Percentiles rank a stretch among this genome's conserved stretches.
Evolutionary conservation across 345 rosid genomes (phyloP).

Genomic region (Salix suchowensis): DNA sequence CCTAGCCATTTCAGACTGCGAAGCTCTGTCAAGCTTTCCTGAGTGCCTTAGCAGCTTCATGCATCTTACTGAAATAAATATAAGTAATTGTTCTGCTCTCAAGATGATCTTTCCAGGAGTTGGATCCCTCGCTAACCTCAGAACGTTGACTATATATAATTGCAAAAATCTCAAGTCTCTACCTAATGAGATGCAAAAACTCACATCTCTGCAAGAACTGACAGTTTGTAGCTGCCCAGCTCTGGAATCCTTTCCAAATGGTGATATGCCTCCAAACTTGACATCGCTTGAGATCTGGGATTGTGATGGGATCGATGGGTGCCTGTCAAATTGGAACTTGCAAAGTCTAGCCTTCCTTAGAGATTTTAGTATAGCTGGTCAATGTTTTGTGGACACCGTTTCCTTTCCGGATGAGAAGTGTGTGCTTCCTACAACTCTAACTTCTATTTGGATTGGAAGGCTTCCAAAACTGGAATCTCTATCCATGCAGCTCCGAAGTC

Average conservation of each 20-base stretch:
- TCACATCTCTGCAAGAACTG: conserved; percentile 15
- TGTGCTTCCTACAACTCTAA: not conserved
- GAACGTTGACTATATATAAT: not conserved
- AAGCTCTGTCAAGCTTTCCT: not conserved
- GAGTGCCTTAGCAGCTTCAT: not conserved
- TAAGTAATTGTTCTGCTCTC: conserved; percentile 9
- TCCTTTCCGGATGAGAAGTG: conserved; percentile 1
- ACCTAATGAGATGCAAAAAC: conserved; percentile 1
- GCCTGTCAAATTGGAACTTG: conserved; percentile 20
- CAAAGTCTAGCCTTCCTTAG: conserved; percentile 14
- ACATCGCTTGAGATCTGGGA: conserved; percentile 5
- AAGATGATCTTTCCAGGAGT: not conserved
- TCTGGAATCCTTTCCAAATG: conserved; percentile 13
- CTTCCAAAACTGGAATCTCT: not conserved
- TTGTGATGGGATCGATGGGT: conserved; percentile 4
- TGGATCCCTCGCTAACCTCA: not conserved
- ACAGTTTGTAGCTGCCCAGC: conserved; percentile 1
- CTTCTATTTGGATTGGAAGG: not conserved
- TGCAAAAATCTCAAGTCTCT: conserved; percentile 10
- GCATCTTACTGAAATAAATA: conserved; percentile 7
- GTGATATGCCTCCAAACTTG: conserved; percentile 18
- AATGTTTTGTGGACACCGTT: not conserved
- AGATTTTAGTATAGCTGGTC: conserved; percentile 12
- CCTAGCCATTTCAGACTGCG: not conserved
- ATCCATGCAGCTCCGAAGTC: conserved; percentile 12